Base-by-base conservation (phyloP, 306 rosid genomes). In the Cajanus cajan region DNA sequence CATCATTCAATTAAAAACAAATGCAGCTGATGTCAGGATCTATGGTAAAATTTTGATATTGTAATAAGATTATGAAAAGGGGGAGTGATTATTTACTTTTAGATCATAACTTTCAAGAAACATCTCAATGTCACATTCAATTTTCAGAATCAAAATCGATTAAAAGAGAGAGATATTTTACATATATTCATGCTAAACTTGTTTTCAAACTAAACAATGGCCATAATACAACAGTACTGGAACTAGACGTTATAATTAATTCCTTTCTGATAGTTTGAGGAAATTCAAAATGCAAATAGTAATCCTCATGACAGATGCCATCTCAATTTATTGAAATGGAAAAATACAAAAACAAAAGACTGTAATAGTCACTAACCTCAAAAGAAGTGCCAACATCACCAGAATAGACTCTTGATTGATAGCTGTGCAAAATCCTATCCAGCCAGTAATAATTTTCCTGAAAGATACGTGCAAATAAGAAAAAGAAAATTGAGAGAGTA, bases 371-470 rank as follows among this genome's bases (percentile, higher is more conserved):
- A 85, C 88, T 57, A 85, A 94, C 98, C 97, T 92, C 90, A 83
- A 88, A 95, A 77, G 96, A 85, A 84, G 78, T 50, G 59, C 92
- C 95, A 73, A 88, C 88, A 71, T 95, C 91, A 73, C 90, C 98
- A 25, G 96, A 83, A 87, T 90, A 95, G 78, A 83, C 87, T 85
- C 98, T 91, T 65, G 98, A 95, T 78, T 91, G 98, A 87, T 95
- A 92, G 86, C 97, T 88, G 75, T 90, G 94, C 52, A 95, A 85
- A 86, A 95, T 92, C 91, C 90, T 87, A 79, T 95, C 98, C 81
- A 95, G 90, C 98, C 98, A 91, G 83, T 85, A 95, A 84, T 91
- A 91, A 66, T 92, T 95, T 85, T 95, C 98, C 98, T 95, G 92
- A 86, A 84, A 85, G 81, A 67, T 44, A 76, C 5, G 74, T 74